Conservation (phyloP, 495 filamentous ascomycete genomes). For the Cairneyella variabilis region DNA sequence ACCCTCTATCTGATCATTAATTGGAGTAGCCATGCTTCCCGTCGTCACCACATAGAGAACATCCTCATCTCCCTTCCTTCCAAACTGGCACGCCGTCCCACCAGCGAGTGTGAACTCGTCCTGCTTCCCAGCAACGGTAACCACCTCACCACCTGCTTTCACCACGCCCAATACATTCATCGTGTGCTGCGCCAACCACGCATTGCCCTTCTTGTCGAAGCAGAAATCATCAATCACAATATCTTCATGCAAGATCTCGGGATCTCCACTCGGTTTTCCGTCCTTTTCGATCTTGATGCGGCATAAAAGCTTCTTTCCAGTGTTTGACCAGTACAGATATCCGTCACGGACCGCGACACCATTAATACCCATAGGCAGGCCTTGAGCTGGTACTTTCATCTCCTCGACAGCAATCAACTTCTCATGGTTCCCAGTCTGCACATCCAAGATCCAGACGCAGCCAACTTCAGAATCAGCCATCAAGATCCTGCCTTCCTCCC, state of each 20-base stretch:
- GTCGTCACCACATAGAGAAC: conserved; percentile 27
- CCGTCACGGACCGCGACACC: conserved; percentile 28
- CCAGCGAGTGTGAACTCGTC: conserved; percentile 28
- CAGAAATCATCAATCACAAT: conserved; percentile 27
- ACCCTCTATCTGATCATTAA: conserved; percentile 31
- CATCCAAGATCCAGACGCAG: conserved; percentile 31
- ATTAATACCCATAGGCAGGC: conserved; percentile 29
- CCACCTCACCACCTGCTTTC: conserved; percentile 12
- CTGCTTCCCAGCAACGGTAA: conserved; percentile 20
- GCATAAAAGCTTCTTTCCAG: conserved; percentile 24
- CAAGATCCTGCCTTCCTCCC: conserved; percentile 21
- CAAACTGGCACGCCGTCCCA: conserved; percentile 26
- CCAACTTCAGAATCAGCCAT: conserved; percentile 36
- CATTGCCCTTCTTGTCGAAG: conserved; percentile 26
- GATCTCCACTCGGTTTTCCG: conserved; percentile 16
- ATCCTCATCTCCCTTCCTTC: conserved; percentile 22
- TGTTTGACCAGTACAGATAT: conserved; percentile 38
- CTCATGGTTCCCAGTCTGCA: conserved; percentile 23
- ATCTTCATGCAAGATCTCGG: conserved; percentile 3
- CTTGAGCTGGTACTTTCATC: conserved; percentile 1
- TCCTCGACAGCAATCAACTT: conserved; percentile 22
- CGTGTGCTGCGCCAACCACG: conserved; percentile 28
- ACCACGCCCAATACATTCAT: conserved; percentile 24
- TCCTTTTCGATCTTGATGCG: conserved; percentile 28
- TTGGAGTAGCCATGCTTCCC: conserved; percentile 22